Evolutionary conservation across 2,329 filamentous ascomycete genomes (phyloP), one percentile per base, ranked within the genome.

Genomic region (Fusarium sp.): DNA sequence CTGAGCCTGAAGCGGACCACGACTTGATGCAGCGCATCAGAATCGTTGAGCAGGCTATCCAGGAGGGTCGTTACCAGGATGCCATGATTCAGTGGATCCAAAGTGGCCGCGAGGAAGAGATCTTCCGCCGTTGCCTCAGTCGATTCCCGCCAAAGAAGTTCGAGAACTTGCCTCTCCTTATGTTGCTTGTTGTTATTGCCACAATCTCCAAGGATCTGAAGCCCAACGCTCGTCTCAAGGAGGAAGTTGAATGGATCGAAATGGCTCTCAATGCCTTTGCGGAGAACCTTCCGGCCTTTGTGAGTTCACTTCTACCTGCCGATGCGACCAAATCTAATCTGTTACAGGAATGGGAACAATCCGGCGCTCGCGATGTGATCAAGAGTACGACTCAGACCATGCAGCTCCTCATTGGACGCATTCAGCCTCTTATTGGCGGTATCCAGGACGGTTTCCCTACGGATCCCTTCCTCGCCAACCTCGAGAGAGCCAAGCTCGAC

Each of bases 41-140:
- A 20, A 81, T 84, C 25, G 90, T 95, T 62, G 88, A 89, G 52
- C 80, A 83, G 51, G 81, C 89, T 45, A 89, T 96, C 80, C 83
- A 85, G 37, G 84, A 86, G 30, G 87, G 87, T 24, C 85, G 87
- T 37, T 85, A 86, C 59, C 89, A 92, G 74, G 85, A 87, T 56
- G 90, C 88, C 44, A 85, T 90, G 76, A 85, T 91, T 60, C 86
- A 87, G 65, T 92, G 90, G 90, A 86, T 92, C 59, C 90, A 92
- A 78, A 86, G 86, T 70, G 86, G 85, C 18, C 84, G 87, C 34
- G 86, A 90, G 76, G 85, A 89, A 62, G 87, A 90, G 65, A 86
- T 92, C 54, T 92, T 91, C 77, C 83, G 86, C 32, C 79, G 79
- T 32, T 81, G 80, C 65, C 73, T 83, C 13, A 78, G 79, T 65